phyloP scores from a whole-genome alignment of 2,329 filamentous ascomycete species.

The Pseudogymnoascus sp. region DNA sequence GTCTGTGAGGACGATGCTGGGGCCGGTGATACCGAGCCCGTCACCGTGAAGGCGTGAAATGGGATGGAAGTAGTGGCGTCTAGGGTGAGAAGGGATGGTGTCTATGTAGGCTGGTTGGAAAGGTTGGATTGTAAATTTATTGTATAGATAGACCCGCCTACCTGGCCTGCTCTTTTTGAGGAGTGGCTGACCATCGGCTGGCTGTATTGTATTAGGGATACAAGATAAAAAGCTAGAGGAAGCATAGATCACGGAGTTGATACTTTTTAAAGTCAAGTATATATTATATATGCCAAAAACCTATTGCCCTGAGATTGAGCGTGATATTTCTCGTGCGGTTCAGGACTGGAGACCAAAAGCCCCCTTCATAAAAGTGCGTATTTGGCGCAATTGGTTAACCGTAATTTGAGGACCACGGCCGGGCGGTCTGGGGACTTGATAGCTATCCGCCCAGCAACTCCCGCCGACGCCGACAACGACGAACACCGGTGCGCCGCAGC shows the following conservation, averaged over 20 bases:
- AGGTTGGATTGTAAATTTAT: conserved; percentile 6
- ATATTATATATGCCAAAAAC: background rate
- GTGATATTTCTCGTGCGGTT: background rate
- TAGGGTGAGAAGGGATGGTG: background rate
- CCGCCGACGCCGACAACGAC: background rate
- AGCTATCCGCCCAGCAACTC: conserved; percentile 1
- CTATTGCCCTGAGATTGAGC: no score
- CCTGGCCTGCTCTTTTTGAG: conserved; percentile 5
- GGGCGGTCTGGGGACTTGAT: background rate
- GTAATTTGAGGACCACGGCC: background rate
- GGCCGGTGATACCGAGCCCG: background rate
- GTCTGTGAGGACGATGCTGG: background rate
- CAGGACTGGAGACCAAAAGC: background rate
- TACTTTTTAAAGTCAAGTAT: background rate
- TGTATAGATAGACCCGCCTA: conserved; percentile 6
- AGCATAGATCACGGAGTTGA: conserved; percentile 1
- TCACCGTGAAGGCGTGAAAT: background rate
- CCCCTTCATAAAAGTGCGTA: background rate
- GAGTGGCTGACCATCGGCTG: background rate
- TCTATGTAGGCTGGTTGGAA: background rate
- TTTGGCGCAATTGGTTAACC: background rate
- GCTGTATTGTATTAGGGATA: conserved; percentile 4
- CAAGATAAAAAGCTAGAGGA: conserved; percentile 5
- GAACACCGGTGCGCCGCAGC: background rate
- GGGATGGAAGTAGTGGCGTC: background rate